phyloP scores from a whole-genome alignment of 1,284 basidiomycete species.

The Boletus sp. region DNA sequence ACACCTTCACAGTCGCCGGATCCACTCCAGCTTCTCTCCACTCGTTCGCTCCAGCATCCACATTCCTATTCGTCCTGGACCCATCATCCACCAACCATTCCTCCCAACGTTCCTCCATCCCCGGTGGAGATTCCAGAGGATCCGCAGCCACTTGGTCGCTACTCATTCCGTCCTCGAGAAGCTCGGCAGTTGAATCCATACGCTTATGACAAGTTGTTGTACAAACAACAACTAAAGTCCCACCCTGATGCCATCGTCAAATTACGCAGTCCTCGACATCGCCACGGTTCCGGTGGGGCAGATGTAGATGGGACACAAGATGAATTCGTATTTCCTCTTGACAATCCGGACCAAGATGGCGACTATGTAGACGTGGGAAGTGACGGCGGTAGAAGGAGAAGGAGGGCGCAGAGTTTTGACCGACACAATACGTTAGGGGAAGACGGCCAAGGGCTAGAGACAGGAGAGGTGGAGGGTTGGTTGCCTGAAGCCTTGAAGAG shows the following conservation, averaged over 20 bases:
- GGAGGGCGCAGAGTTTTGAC: conserved; percentile 10
- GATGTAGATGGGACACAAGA: conserved; percentile 32
- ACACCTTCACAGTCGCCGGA: conserved; percentile 23
- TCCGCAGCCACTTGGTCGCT: conserved; percentile 34
- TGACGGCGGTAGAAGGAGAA: conserved; percentile 14
- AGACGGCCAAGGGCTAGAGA: neutral
- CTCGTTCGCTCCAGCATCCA: neutral
- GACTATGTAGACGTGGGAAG: conserved; percentile 25
- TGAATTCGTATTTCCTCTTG: conserved; percentile 17
- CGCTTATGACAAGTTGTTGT: conserved; percentile 44
- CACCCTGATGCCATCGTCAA: conserved; percentile 60
- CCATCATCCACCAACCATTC: neutral
- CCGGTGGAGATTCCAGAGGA: conserved; percentile 15
- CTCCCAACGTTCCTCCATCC: neutral
- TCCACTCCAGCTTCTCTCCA: conserved; percentile 21
- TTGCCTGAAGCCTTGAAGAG: conserved; percentile 34
- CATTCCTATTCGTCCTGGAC: neutral
- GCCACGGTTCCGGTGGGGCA: conserved; percentile 1
- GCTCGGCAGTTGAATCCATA: conserved; percentile 54
- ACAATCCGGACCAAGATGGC: conserved; percentile 24
- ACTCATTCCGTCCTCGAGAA: conserved; percentile 48
- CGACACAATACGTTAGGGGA: conserved; percentile 3
- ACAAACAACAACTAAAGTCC: conserved; percentile 42
- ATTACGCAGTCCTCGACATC: conserved; percentile 31
- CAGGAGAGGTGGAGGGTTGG: conserved; percentile 11